Conservation (phyloP, 169 alveolate genomes). For the Cryptosporidium felis region DNA sequence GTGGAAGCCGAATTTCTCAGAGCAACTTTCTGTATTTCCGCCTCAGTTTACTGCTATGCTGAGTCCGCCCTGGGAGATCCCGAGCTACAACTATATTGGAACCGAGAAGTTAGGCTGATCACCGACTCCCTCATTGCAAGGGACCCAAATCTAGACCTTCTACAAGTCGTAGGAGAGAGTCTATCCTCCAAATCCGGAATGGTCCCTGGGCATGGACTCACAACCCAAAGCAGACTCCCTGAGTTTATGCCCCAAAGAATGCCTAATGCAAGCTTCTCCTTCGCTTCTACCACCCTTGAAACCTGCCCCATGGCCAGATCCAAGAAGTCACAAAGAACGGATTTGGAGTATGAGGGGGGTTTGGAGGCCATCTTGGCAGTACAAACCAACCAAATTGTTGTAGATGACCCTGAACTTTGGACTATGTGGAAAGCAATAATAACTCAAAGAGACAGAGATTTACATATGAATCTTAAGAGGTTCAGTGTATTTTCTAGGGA, state of each 20-base stretch:
- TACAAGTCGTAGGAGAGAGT: constrained; percentile 42
- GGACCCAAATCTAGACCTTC: constrained; percentile 59
- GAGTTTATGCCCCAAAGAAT: constrained; percentile 40
- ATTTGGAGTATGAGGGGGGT: constrained; percentile 45
- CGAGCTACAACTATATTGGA: constrained; percentile 56
- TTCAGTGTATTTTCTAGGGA: constrained; percentile 17
- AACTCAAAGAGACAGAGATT: constrained; percentile 54
- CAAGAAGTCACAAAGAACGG: neutral
- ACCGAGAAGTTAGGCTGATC: constrained; percentile 28
- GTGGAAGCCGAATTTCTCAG: constrained; percentile 60
- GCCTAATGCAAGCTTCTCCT: constrained; percentile 41
- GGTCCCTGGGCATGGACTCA: too few relatives aligned
- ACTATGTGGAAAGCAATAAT: constrained; percentile 66
- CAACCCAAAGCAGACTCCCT: neutral
- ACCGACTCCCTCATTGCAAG: constrained; percentile 28
- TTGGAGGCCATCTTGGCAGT: neutral
- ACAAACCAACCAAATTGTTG: neutral
- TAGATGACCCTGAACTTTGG: constrained; percentile 67
- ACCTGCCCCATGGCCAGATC: neutral
- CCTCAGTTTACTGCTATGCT: constrained; percentile 55
- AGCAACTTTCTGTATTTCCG: constrained; percentile 60
- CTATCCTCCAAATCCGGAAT: neutral
- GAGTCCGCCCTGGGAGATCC: constrained; percentile 61
- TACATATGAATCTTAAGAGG: constrained; percentile 48
- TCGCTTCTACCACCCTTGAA: constrained; percentile 37